Evolutionary conservation across 2,329 filamentous ascomycete species (phyloP).

Genomic region (Neonectria ditissima): DNA sequence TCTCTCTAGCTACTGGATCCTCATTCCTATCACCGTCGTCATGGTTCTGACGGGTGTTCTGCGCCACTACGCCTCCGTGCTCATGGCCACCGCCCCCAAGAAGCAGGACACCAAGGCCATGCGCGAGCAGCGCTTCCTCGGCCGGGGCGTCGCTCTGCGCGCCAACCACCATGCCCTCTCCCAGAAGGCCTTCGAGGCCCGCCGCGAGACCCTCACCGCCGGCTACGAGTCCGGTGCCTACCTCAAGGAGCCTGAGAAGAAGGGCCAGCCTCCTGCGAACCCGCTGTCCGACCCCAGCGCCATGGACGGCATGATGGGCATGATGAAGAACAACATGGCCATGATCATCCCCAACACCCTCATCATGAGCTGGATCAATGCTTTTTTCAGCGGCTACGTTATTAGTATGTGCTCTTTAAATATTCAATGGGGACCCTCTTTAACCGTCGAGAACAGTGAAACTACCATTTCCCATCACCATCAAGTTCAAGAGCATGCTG

Average conservation of each 20-base stretch:
- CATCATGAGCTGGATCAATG: conserved; percentile 99
- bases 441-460: conserved; percentile 73
- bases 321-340: conserved; percentile 99
- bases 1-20: conserved; percentile 89
- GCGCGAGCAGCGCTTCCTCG: conserved; percentile 86
- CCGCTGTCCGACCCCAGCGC: conserved; percentile 94
- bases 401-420: conserved; percentile 74
- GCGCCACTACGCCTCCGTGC: conserved; percentile 94
- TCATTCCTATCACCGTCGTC: conserved; percentile 95
- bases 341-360: conserved; percentile 99
- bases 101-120: conserved; percentile 79
- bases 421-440: conserved; percentile 1
- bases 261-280: conserved; percentile 89
- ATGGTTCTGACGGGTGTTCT: conserved; percentile 98
- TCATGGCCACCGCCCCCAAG: conserved; percentile 88
- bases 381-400: conserved; percentile 97
- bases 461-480: conserved; percentile 95
- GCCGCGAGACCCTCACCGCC: conserved; percentile 83
- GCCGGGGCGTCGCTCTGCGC: conserved; percentile 87
- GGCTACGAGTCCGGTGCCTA: conserved; percentile 89
- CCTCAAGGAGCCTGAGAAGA: conserved; percentile 87
- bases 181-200: conserved; percentile 78
- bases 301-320: conserved; percentile 99
- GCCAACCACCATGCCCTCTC: conserved; percentile 85
- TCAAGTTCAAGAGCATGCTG: conserved; percentile 99